Conservation (phyloP, 305 asterid genomes). For the Fraxinus xanthoxyloides region DNA sequence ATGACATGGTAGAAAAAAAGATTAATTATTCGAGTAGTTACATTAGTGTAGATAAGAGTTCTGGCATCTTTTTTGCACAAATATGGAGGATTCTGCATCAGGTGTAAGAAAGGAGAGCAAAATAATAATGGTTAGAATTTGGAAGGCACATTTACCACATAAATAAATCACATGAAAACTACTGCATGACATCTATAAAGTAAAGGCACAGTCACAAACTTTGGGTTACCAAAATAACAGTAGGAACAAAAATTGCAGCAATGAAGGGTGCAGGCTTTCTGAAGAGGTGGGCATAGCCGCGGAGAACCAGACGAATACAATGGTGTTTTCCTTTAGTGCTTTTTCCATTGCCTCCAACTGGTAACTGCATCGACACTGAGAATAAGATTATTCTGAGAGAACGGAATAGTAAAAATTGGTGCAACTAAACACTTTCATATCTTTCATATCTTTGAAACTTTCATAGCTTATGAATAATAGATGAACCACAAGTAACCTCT, state of each 20-base stretch:
- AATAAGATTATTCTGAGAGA: constrained; percentile 25
- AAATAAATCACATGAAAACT: not conserved
- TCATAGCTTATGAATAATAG: not conserved
- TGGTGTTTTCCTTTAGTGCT: constrained; percentile 62
- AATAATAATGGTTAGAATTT: too few relatives aligned
- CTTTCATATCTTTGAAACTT: too few relatives aligned
- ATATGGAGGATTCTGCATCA: too few relatives aligned
- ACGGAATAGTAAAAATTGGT: not conserved
- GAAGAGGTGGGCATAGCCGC: constrained; percentile 51
- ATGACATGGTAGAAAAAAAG: too few relatives aligned
- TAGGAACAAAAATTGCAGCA: constrained; percentile 82
- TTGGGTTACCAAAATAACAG: constrained; percentile 69
- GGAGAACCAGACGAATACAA: constrained; percentile 73
- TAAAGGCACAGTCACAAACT: constrained; percentile 29
- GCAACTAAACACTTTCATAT: too few relatives aligned
- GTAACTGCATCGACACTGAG: constrained; percentile 48
- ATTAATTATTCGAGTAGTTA: too few relatives aligned
- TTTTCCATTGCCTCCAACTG: constrained; percentile 71
- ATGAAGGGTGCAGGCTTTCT: constrained; percentile 57
- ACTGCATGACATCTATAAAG: not conserved
- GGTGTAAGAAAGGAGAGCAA: too few relatives aligned
- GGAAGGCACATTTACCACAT: too few relatives aligned
- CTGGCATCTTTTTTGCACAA: not conserved
- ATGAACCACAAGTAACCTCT: not conserved
- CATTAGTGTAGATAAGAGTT: too few relatives aligned